Base-by-base conservation (phyloP, 75 land plant species). In the Sequoia sempervirens region DNA sequence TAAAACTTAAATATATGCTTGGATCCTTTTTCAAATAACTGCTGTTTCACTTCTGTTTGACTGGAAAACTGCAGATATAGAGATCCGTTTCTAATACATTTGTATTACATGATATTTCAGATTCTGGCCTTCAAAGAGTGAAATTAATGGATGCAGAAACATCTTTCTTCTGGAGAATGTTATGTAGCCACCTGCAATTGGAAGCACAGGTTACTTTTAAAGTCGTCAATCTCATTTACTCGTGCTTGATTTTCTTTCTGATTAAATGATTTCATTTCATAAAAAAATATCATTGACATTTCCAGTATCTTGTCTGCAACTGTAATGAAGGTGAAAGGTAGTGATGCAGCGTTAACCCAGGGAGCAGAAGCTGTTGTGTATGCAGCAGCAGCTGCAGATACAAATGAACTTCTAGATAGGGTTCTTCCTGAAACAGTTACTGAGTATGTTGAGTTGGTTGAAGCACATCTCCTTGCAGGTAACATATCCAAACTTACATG, bases 311-410 rank as follows among this genome's bases (percentile, higher is more conserved):
- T 72, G 32, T 78, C 47, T 78, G 30, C 28, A 78, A 41, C 32
- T 78, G 13, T 45, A 41, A 58, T 88, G 56, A 82, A 97, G 99
- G 92, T 86, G 69, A 96, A 94, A 89, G 95, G 98, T 32, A 85
- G 88, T 82, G 95, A 94, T 89, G 98, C 99, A 84, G 99, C 99
- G 30, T 85, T 84, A 83, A 89, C 98, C 79, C 88, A 85, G 79
- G 99, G 99, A 30, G 84, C 95, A 66, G 94, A 96, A 87, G 94
- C 99, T 30, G 90, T 90, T 41, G 91, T 97, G 28, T 93, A 90
- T 89, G 99, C 98, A 28, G 92, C 94, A 79, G 95, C 89, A 83
- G 99, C 99, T 84, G 89, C 94, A 64, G 94, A 91, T 64, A 93
- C 78, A 43, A 90, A 94, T 90, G 95, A 97, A 79, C 89, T 91